Conservation (phyloP, 805 yeast species). For the Candida suzukii region DNA sequence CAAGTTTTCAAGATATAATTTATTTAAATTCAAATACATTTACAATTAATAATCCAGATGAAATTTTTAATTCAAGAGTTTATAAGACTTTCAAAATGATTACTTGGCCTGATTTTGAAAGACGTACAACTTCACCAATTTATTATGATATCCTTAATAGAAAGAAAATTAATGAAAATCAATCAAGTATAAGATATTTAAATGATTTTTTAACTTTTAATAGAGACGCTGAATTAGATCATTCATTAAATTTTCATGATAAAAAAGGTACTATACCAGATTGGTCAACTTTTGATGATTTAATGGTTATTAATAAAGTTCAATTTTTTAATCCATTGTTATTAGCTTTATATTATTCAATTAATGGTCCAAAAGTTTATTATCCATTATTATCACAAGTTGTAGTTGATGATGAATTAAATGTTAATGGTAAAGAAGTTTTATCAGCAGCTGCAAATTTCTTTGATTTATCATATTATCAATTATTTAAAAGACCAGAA, state of each 20-base stretch:
- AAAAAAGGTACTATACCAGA: conserved; percentile 56
- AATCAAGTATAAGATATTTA: not conserved
- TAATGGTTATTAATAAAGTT: conserved; percentile 45
- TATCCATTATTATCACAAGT: conserved; percentile 52
- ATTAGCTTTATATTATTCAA: conserved; percentile 53
- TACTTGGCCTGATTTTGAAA: conserved; percentile 79
- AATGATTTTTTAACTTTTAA: not conserved
- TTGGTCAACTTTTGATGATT: conserved; percentile 59
- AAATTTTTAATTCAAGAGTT: conserved; percentile 44
- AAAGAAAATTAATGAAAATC: conserved; percentile 34
- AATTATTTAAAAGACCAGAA: conserved; percentile 26
- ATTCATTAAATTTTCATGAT: conserved; percentile 43
- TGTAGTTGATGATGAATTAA: conserved; percentile 13
- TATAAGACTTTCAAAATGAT: conserved; percentile 40
- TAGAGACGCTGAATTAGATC: conserved; percentile 4
- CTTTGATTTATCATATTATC: conserved; percentile 36
- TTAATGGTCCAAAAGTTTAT: conserved; percentile 41
- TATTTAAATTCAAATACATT: conserved; percentile 64
- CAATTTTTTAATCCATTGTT: conserved; percentile 48
- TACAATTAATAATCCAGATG: conserved; percentile 53
- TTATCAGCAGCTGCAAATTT: conserved; percentile 54
- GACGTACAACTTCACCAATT: conserved; percentile 61
- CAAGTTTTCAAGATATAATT: conserved; percentile 48
- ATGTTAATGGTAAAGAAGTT: conserved; percentile 68
- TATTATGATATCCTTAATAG: conserved; percentile 52